Evolutionary conservation across 2,329 filamentous ascomycete genomes (phyloP).

Genomic region (Drechslerella dactyloides): DNA sequence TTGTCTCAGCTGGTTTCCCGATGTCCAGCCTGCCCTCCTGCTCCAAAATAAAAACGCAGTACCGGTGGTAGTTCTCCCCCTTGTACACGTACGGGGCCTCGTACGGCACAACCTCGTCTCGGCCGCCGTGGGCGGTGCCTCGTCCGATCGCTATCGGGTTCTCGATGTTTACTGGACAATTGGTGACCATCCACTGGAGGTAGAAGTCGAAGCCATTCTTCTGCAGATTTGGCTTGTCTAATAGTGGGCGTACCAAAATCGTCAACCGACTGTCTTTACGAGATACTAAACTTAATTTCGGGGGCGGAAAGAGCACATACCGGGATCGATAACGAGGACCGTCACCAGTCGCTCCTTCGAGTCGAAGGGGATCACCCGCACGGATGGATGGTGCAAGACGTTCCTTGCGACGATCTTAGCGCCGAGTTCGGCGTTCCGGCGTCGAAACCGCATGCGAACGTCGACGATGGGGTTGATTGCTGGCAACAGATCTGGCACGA

Average conservation of each 20-base stretch:
- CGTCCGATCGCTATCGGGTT: slow-evolving; percentile 65
- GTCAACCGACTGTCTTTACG: too few relatives aligned
- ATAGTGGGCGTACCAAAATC: too few relatives aligned
- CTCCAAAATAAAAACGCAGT: slow-evolving; percentile 82
- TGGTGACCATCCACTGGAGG: slow-evolving; percentile 85
- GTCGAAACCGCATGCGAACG: slow-evolving; percentile 79
- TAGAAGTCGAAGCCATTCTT: slow-evolving; percentile 77
- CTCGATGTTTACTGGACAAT: slow-evolving; percentile 66
- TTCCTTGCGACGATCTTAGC: slow-evolving; percentile 76
- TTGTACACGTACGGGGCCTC: slow-evolving; percentile 85
- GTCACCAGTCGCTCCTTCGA: slow-evolving; percentile 80
- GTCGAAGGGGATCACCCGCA: slow-evolving; percentile 86
- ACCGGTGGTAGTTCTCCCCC: slow-evolving; percentile 86
- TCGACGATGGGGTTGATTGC: slow-evolving; percentile 78
- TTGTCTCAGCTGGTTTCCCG: slow-evolving; percentile 61
- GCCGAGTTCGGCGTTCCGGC: slow-evolving; percentile 73
- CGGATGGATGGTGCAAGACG: slow-evolving; percentile 74
- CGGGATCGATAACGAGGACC: slow-evolving; percentile 83
- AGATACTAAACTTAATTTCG: too few relatives aligned
- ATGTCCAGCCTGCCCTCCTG: slow-evolving; percentile 70
- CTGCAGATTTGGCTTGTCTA: slow-evolving; percentile 77
- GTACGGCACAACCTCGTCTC: slow-evolving; percentile 68
- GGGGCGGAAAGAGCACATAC: too few relatives aligned
- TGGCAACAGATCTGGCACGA: slow-evolving; percentile 86
- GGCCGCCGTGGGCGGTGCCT: slow-evolving; percentile 42